A percentile compares a stretch with the other conserved stretches of the same genome.
Conservation (phyloP, 768 basidiomycete species). For the Myochromella boudieri region DNA sequence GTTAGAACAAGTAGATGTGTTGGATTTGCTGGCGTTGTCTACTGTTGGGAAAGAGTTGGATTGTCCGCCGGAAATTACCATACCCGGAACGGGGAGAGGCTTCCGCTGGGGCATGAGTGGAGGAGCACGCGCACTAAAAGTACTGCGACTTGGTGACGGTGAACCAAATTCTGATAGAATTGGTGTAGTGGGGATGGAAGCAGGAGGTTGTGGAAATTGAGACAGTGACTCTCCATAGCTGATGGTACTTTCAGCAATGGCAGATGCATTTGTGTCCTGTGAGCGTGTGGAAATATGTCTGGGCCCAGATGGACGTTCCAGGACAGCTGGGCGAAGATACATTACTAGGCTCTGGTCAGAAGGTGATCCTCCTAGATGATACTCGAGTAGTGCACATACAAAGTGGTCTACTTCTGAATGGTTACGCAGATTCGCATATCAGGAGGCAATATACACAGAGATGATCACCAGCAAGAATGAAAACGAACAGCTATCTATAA, state of each 20-base stretch:
- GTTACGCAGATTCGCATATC: neutral
- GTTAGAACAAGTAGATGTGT: conserved; percentile 5
- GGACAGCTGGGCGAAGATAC: conserved; percentile 15
- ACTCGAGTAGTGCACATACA: conserved; percentile 8
- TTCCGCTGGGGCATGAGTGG: conserved; percentile 10
- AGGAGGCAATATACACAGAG: neutral
- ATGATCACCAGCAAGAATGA: conserved; percentile 9
- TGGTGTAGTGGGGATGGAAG: conserved; percentile 44
- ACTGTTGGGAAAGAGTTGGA: conserved; percentile 5
- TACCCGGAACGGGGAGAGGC: conserved; percentile 11
- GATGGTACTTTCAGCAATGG: conserved; percentile 55
- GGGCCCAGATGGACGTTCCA: conserved; percentile 15
- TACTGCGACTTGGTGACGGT: conserved; percentile 22
- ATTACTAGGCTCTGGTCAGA: conserved; percentile 14
- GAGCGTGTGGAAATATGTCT: conserved; percentile 39
- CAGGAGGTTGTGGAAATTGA: conserved; percentile 55
- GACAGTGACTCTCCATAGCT: conserved; percentile 46
- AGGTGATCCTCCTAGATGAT: neutral
- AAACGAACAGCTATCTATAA: conserved; percentile 1
- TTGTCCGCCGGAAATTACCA: neutral
- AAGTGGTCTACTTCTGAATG: neutral
- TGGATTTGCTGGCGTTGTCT: conserved; percentile 3
- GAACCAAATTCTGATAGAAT: conserved; percentile 30
- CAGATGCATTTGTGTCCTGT: conserved; percentile 54
- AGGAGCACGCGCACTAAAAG: conserved; percentile 23